Base-by-base conservation (phyloP, 1,284 basidiomycete species). In the Sporisorium reilianum region DNA sequence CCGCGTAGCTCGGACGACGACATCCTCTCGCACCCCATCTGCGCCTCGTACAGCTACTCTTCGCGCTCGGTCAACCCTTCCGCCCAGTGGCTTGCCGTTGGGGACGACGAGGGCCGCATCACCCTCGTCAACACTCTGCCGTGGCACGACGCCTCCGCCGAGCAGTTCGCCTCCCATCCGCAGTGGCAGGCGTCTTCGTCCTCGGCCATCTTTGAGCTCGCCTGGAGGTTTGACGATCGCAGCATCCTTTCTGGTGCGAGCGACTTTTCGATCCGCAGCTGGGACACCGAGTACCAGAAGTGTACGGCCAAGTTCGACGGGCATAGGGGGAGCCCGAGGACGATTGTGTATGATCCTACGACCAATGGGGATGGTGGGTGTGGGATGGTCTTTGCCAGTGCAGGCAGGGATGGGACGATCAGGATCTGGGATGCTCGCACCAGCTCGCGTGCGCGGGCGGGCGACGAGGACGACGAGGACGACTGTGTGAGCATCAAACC, bases 91-190 rank as follows among this genome's bases (percentile, higher is more conserved):
- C 77, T 84, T 2, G 83, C 83, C 1, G 78, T 81, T 0, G 83
- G 83, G 30, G 79, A 80, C 57, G 81, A 83, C 63, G 79, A 82
- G 46, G 82, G 83, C 7, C 70, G 78, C 16, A 65, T 84, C 46
- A 70, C 74, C 5, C 71, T 84, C 5, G 52, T 83, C 57, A 71
- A 84, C 53, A 84, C 81, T 12, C 51, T 69, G 14, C 25, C 71
- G 2, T 59, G 57, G 49, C 68, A 72, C 23, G 70, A 76, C 40
- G 22, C 23, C 5, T 46, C 65, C 5, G 55, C 64, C 5, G 58
- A 70, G 32, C 14, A 26, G 3, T 55, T 26, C n/a, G 45, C 56
- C 18, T 22, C 20, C 3, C 44, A 72, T 23, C 64, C 62, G 14
- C 58, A 46, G 22, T 75, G 73, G 71, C 57, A 71, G 28, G 64